phyloP scores from a whole-genome alignment of 2,329 filamentous ascomycete species.

The Aspergillus novofumigatus region DNA sequence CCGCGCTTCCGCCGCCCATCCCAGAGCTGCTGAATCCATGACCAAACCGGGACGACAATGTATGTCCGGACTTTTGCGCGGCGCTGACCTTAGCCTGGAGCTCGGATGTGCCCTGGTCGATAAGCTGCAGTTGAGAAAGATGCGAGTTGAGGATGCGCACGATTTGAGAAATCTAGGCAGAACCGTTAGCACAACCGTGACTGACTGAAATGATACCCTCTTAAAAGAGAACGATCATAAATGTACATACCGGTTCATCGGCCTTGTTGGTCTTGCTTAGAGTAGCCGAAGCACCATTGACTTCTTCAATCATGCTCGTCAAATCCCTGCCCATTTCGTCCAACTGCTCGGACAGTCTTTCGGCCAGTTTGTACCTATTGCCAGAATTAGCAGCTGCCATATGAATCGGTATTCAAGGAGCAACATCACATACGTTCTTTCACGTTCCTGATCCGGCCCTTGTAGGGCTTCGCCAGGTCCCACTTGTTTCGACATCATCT shows the following conservation, averaged over 20 bases:
- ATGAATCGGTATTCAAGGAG: not conserved
- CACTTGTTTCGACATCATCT: constrained; percentile 75
- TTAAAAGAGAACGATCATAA: constrained; percentile 4
- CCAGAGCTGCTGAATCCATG: constrained; percentile 33
- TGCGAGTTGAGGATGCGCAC: constrained; percentile 93
- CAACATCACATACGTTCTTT: constrained; percentile 65
- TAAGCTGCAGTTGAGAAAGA: constrained; percentile 85
- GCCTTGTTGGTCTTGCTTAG: constrained; percentile 85
- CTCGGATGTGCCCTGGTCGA: constrained; percentile 77
- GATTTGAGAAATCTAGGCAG: constrained; percentile 76
- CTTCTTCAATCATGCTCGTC: constrained; percentile 95
- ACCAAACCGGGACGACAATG: constrained; percentile 42
- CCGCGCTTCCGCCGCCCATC: constrained; percentile 56
- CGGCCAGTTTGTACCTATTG: constrained; percentile 74
- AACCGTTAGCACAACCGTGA: constrained; percentile 9
- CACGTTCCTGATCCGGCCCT: constrained; percentile 90
- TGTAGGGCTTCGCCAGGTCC: constrained; percentile 71
- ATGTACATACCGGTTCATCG: constrained; percentile 71
- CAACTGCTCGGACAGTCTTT: constrained; percentile 84
- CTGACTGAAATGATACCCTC: not conserved
- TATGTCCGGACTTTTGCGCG: constrained; percentile 73
- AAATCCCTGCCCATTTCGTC: constrained; percentile 93
- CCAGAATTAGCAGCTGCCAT: constrained; percentile 18
- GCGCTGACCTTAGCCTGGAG: constrained; percentile 77
- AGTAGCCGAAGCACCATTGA: constrained; percentile 86